Evolutionary conservation across 2,329 filamentous ascomycete genomes (phyloP), one percentile per base, ranked within the genome.

Genomic region (Tricladium varicosporioides): DNA sequence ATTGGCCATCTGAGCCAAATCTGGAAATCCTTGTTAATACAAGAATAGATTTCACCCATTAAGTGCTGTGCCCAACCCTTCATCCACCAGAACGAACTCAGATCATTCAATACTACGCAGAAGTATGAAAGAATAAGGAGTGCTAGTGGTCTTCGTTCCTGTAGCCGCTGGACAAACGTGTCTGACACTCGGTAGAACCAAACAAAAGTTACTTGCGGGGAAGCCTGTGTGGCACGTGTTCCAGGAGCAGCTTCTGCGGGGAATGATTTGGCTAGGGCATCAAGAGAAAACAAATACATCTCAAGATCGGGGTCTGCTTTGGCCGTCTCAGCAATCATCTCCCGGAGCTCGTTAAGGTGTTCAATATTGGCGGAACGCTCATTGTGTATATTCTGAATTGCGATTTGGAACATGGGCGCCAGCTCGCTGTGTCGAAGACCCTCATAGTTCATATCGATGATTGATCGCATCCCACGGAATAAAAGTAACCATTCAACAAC

Each of bases 401-500:
- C 55, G 16, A 61, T 53, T 5, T 57, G 40, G 44, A 64, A 61
- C 43, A 64, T 48, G 7, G 62, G 60, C n/a, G 56, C 52, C 8
- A 64, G 48, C 13, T 58, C 58, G 14, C 60, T 48, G 42, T 54
- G 61, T 11, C 49, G 45, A 46, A 72, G 52, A 22, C 60, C 42
- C 33, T 68, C 62, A 2, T 59, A 55, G 66, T 65, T 13, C 59
- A 62, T n/a, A 15, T 68, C 54, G 8, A 75, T 57, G 19, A 75
- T 67, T 5, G 64, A 62, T 36, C 64, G 64, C 18, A 71, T 67
- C 9, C 71, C 72, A 13, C 70, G 67, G 51, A 72, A 70, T 2
- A 74, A 64, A 18, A 68, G 53, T 0, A 73, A 65, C 73, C 73
- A 75, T 48, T 73, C 69, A 0, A 72, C 66, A 9, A 72, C 49